Evolutionary conservation across 1,284 basidiomycete genomes (phyloP), one percentile per base, ranked within the genome.

Genomic region (Rhodotorula sp.): DNA sequence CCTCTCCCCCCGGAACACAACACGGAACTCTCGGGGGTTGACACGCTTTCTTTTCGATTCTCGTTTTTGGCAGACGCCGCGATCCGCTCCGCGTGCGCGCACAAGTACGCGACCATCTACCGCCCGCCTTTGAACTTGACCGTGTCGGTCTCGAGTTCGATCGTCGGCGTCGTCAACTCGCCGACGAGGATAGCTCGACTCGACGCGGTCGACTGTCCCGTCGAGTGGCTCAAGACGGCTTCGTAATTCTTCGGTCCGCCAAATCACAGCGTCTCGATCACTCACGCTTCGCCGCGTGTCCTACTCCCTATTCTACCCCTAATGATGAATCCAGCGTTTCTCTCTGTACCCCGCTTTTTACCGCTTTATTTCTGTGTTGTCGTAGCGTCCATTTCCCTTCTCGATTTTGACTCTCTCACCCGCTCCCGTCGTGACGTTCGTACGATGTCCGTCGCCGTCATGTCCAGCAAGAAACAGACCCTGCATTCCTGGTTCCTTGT

Each of bases 41-140:
- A 51, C 49, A 21, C 49, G 49, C 61, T n/a, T 39, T 43, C 18
- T 1, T 3, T 26, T 47, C 5, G 20, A 29, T 52, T 29, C 16
- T 16, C 21, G 4, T 5, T 14, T 21, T 47, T 14, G 34, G 23
- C 61, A 68, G 67, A 62, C 65, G 49, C 58, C 14, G 26, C 54
- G 21, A 58, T 71, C 21, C 67, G 51, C 34, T 34, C 59, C 21
- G 64, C 64, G 3, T 68, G 70, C 64, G 64, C 67, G 2, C 70
- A 68, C 67, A 39, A 57, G 34, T 72, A 72, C 61, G 57, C 67
- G 21, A 68, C 67, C 4, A 66, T 62, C 39, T 68, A 68, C 61
- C 56, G 67, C 21, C 64, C 67, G 7, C 70, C 67, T 3, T 49
- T 72, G 14, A 72, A 72, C 46, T 51, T 72, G n/a, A 72, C 70